Percentiles rank a stretch among this genome's conserved stretches.
These are phyloP conservation scores for Claviceps capensis DNA, from an alignment of 2,329 filamentous ascomycete species.

Conservation along the genomic window DNA sequence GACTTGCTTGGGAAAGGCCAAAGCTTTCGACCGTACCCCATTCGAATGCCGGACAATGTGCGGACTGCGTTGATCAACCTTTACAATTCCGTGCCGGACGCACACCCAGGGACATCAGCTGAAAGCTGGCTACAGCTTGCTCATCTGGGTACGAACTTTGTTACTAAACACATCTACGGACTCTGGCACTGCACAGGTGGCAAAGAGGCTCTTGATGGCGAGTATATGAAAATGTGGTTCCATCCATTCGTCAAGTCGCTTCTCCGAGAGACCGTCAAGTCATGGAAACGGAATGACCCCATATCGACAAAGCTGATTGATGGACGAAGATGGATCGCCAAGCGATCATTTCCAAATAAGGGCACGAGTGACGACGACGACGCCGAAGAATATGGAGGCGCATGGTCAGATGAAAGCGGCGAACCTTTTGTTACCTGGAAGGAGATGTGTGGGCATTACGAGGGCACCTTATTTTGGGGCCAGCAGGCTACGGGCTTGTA, in stretches of 20 bases:
- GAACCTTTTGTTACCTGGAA: slow-evolving; percentile 15
- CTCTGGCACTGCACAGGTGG: slow-evolving; percentile 26
- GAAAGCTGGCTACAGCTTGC: slow-evolving; percentile 18
- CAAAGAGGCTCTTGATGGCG: slow-evolving; percentile 18
- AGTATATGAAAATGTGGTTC: slow-evolving; percentile 26
- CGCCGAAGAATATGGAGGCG: slow-evolving; percentile 10
- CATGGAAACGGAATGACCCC: slow-evolving; percentile 11
- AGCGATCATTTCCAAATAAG: slow-evolving; percentile 6
- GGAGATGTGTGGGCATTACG: slow-evolving; percentile 14
- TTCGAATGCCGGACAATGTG: slow-evolving; percentile 20
- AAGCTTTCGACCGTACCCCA: slow-evolving; percentile 16
- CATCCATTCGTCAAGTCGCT: slow-evolving; percentile 19
- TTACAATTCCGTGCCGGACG: slow-evolving; percentile 16
- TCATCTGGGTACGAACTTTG: slow-evolving; percentile 22
- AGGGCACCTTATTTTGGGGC: slow-evolving; percentile 13
- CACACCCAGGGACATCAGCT: slow-evolving; percentile 14
- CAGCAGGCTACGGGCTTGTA: slow-evolving; percentile 5
- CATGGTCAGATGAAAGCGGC: slow-evolving; percentile 10
- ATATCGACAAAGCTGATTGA: slow-evolving; percentile 17
- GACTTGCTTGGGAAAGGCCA: slow-evolving; percentile 14
- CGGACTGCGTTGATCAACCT: slow-evolving; percentile 16
- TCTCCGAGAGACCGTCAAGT: slow-evolving; percentile 15
- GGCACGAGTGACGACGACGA: slow-evolving; percentile 3
- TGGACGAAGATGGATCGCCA: slow-evolving; percentile 17
- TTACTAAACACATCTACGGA: slow-evolving; percentile 22